Conservation (phyloP, 2,329 filamentous ascomycete species). For the Macroventuria anomochaeta region DNA sequence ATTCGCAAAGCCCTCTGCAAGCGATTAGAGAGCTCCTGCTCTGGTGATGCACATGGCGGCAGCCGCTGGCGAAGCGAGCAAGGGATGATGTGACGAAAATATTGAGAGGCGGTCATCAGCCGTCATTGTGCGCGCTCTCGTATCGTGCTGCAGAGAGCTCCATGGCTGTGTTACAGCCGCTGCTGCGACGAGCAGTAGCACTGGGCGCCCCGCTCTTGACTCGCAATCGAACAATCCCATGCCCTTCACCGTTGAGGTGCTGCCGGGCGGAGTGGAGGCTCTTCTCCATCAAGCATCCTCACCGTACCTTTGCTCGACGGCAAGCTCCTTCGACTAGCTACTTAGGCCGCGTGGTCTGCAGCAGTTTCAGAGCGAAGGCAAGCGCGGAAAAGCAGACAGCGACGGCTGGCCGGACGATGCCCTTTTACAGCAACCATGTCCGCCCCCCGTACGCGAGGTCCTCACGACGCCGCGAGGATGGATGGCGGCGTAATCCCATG, state of each 20-base stretch:
- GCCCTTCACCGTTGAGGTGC: slow-evolving; percentile 1
- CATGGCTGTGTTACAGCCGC: slow-evolving; percentile 6
- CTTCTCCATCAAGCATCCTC: slow-evolving; percentile 20
- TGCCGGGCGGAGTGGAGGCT: slow-evolving; percentile 13
- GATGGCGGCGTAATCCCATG: slow-evolving; percentile 40
- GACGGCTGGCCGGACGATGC: slow-evolving; percentile 36
- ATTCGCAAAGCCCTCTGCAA: slow-evolving; percentile 16
- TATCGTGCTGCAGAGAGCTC: slow-evolving; percentile 12
- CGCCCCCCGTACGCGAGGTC: slow-evolving; percentile 38
- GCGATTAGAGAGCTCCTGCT: slow-evolving; percentile 25
- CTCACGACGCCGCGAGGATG: slow-evolving; percentile 40
- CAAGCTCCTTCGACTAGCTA: slow-evolving; percentile 27
- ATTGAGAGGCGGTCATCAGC: slow-evolving; percentile 22
- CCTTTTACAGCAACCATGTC: slow-evolving; percentile 41
- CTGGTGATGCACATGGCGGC: slow-evolving; percentile 27
- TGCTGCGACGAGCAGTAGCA: neutral
- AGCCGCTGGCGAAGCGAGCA: slow-evolving; percentile 31
- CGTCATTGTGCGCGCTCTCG: slow-evolving; percentile 19
- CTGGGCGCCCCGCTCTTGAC: slow-evolving; percentile 20
- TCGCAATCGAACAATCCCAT: slow-evolving; percentile 14
- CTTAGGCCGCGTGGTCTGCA: slow-evolving; percentile 32
- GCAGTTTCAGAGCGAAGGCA: slow-evolving; percentile 44
- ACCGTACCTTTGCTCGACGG: slow-evolving; percentile 33
- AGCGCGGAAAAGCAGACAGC: slow-evolving; percentile 39
- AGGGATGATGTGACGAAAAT: slow-evolving; percentile 27